Evolutionary conservation across 2,329 filamentous ascomycete genomes (phyloP), one percentile per base, ranked within the genome.

Genomic region (Byssochlamys sp.): DNA sequence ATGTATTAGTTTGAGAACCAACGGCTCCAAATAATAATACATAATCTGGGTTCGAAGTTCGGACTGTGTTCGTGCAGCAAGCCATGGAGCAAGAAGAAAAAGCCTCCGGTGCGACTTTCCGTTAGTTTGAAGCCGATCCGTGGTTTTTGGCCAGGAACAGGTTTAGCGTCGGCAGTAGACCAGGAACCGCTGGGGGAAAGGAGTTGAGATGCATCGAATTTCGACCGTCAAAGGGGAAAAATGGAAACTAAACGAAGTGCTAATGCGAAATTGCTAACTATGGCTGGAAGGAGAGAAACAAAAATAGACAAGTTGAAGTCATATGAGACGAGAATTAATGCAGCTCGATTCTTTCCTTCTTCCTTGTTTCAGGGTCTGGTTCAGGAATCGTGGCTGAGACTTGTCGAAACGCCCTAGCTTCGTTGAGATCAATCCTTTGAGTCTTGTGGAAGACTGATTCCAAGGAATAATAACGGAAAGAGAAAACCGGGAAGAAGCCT

Each of bases 81-180:
- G n/a, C 35, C 35, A 45, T 45, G 35, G 35, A 5, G 7, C 6
- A 45, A 45, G 35, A n/a, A 45, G 39, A 7, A 7, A 24, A 19
- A 45, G 35, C 7, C 39, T 45, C 39, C 35, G 35, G 35, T n/a
- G 35, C 35, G 12, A 39, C 10, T 19, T 19, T 19, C 4, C n/a
- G 19, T 45, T 45, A 45, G 39, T 45, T 14, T 45, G n/a, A 19
- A 14, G 35, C 39, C 39, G n/a, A 45, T 9, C 39, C 39, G 19
- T 45, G 12, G 39, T 19, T 45, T 45, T 54, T 35, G 52, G 53
- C 35, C 45, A 59, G 57, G 57, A 59, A 59, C 57, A 59, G 57
- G 57, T 53, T 52, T 59, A 59, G 57, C 57, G 51, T 27, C 29
- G 26, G 25, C 26, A 27, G 48, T 39, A 39, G 35, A 39, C 14